phyloP scores from a whole-genome alignment of 78 protist species.

The Isochrysis galbana region DNA sequence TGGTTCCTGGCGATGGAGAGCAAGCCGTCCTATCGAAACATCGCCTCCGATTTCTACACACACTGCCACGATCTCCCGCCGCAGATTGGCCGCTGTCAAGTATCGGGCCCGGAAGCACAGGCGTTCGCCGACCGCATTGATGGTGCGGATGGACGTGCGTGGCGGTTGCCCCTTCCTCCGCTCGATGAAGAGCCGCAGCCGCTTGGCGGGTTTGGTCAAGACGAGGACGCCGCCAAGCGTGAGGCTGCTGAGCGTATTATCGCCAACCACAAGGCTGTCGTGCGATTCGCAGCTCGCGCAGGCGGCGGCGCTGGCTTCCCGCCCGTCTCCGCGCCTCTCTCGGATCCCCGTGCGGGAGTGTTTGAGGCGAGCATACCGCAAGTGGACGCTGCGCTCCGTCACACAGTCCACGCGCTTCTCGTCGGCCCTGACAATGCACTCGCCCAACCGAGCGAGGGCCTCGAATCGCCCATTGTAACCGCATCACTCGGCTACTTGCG shows the following conservation, averaged over 20 bases:
- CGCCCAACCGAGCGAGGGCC: not conserved
- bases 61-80: slow-evolving; percentile 49
- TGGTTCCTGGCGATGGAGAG: slow-evolving; percentile 23
- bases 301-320: not conserved
- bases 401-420: not conserved
- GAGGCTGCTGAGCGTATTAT: slow-evolving; percentile 16
- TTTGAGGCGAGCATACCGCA: not conserved
- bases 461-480: not conserved
- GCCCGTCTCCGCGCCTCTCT: not conserved
- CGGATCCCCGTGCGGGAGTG: not conserved
- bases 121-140: not conserved
- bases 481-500: not conserved
- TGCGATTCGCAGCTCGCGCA: not conserved
- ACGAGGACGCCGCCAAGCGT: not conserved
- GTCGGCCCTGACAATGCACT: not conserved
- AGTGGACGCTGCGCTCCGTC: not conserved
- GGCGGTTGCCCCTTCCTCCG: not conserved
- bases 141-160: not conserved
- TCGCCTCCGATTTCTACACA: slow-evolving; percentile 38
- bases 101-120: not conserved
- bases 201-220: not conserved
- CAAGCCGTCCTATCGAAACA: not conserved
- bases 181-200: not conserved
- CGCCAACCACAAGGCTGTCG: not conserved
- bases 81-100: slow-evolving; percentile 11